These are phyloP conservation scores for Knufia fluminis DNA, from an alignment of 2,329 filamentous ascomycete species.

Conservation along the genomic window DNA sequence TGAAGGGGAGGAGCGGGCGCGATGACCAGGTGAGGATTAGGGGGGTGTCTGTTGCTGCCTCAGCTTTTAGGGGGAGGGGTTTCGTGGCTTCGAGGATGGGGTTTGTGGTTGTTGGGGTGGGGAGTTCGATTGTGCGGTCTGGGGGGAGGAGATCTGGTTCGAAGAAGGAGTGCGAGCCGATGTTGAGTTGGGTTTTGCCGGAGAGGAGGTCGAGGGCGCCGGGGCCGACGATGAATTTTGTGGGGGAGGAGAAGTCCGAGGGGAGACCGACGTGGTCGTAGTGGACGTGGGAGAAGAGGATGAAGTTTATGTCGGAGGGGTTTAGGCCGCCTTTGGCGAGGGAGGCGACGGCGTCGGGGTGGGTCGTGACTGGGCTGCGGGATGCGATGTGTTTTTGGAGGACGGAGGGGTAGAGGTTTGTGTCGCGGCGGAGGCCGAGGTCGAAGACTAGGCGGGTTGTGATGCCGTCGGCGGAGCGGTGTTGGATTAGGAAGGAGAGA, in stretches of 20 bases:
- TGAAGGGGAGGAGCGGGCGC: constrained; percentile 14
- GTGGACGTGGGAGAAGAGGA: constrained; percentile 35
- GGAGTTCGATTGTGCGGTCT: constrained; percentile 23
- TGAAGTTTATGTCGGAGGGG: constrained; percentile 32
- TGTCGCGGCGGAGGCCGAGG: constrained; percentile 26
- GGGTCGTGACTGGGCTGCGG: constrained; percentile 21
- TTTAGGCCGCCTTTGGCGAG: constrained; percentile 29
- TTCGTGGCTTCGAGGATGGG: background rate
- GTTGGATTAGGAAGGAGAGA: constrained; percentile 27
- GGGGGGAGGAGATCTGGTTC: constrained; percentile 22
- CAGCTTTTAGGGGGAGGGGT: constrained; percentile 2
- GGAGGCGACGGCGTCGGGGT: constrained; percentile 25
- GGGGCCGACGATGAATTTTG: constrained; percentile 33
- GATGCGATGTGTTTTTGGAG: constrained; percentile 23
- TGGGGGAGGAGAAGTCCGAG: constrained; percentile 17
- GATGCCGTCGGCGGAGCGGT: constrained; percentile 17
- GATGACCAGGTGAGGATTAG: constrained; percentile 9
- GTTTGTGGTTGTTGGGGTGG: constrained; percentile 5
- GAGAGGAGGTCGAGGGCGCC: constrained; percentile 19
- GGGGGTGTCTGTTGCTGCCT: background rate
- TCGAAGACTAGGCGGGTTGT: constrained; percentile 24
- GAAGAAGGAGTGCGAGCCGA: constrained; percentile 25
- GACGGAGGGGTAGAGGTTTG: constrained; percentile 18
- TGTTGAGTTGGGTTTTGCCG: constrained; percentile 15
- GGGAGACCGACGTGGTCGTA: constrained; percentile 31